These are phyloP conservation scores for Diddensiella transvaalensis DNA, from an alignment of 805 yeast genomes.

Conservation along the genomic window DNA sequence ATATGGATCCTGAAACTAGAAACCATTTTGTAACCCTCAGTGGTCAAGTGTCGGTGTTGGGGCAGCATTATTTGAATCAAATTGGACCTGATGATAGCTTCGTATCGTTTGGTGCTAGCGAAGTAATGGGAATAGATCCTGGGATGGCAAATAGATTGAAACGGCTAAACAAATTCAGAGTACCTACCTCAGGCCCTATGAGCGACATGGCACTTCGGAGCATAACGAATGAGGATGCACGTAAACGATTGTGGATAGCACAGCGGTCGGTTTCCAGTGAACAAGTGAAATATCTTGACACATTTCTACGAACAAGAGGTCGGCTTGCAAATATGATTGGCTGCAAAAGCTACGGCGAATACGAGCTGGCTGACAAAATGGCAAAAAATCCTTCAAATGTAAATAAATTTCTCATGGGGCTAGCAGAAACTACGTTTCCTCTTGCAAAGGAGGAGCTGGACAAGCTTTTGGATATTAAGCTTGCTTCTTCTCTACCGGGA, in stretches of 20 bases:
- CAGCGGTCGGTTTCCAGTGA: constrained; percentile 60
- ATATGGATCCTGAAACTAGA: constrained; percentile 62
- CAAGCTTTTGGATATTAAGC: constrained; percentile 27
- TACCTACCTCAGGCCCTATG: constrained; percentile 60
- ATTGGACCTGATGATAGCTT: constrained; percentile 35
- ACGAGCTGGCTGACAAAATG: constrained; percentile 87
- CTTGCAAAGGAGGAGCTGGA: constrained; percentile 59
- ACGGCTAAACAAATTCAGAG: constrained; percentile 39
- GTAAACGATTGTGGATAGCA: constrained; percentile 71
- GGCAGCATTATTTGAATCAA: constrained; percentile 67
- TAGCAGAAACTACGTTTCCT: constrained; percentile 50
- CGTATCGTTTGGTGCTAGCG: constrained; percentile 23
- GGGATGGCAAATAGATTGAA: constrained; percentile 26
- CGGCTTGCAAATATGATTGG: constrained; percentile 72
- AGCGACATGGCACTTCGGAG: constrained; percentile 63
- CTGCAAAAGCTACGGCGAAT: constrained; percentile 63
- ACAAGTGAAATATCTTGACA: constrained; percentile 59
- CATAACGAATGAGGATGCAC: constrained; percentile 51
- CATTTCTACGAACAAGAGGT: constrained; percentile 62
- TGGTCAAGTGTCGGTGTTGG: constrained; percentile 73
- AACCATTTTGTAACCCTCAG: constrained; percentile 72
- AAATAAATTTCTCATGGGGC: constrained; percentile 56
- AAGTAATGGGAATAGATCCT: constrained; percentile 35
- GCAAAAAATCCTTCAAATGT: constrained; percentile 79
- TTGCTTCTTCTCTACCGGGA: constrained; percentile 34